Evolutionary conservation across 2,329 filamentous ascomycete species (phyloP), one percentile per base, ranked within the genome.

Genomic region (Aureobasidium sp.): DNA sequence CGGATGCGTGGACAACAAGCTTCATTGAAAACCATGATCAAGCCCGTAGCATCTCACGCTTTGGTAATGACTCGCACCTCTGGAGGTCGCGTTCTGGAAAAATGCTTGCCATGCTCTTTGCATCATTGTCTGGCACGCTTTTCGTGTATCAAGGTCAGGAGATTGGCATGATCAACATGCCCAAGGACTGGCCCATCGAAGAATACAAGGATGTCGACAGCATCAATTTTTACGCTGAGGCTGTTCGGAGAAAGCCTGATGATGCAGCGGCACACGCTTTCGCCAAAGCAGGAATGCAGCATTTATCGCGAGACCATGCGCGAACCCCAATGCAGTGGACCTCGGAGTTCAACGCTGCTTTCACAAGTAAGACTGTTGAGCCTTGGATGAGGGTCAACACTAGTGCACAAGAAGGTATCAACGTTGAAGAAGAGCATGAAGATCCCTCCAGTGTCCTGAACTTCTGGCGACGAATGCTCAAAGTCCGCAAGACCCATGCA

Each of bases 301-400:
- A 77, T 65, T 84, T 83, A 70, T 83, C 81, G 5, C 70, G 87
- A 31, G 87, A 90, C 72, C 88, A 90, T 71, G 84, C 82, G 8
- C 79, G 87, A 58, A 84, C 84, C 0, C 87, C 87, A 0, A 85
- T 90, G 71, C 86, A 88, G 69, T 90, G 87, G 87, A 79, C 85
- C 63, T 76, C 73, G 1, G 0, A 25, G 5, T 68, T 74, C 0
- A 79, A 89, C 63, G 86, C 78, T 0, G 87, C 88, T 11, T 90
- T 90, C 74, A 85, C 85, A 0, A 74, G 76, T 1, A 72, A 72
- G 1, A 74, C 73, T 0, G 77, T 74, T 5, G 79, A 77, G 62
- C 86, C 87, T 5, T 90, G 87, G 88, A 89, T 90, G 81, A 79
- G 81, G 14, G 80, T 85, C 56, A 85, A 88, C 69, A 81, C 85